Base-by-base conservation (phyloP, 2,329 filamentous ascomycete genomes). In the Drechslerella coelobrocha region DNA sequence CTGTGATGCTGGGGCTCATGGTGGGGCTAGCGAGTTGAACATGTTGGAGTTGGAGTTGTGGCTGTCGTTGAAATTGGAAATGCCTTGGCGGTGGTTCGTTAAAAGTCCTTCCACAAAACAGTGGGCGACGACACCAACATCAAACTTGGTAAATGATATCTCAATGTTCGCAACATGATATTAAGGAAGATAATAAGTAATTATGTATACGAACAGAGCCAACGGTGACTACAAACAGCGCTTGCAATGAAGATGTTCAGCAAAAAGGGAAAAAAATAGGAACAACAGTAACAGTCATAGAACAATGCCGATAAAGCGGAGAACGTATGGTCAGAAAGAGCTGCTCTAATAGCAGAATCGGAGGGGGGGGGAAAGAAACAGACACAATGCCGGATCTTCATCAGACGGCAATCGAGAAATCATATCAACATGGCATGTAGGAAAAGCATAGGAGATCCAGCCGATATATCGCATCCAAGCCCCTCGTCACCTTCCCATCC, bases 1-100 rank as follows among this genome's bases (percentile, higher is more conserved):
- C 23, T 55, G 52, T 55, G 51, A 45, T 2, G 34, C 59, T 34
- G 43, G 54, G 39, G 50, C 23, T 47, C 60, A 59, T 68, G 56
- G 63, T 51, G 48, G 62, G 55, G 54, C 39, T 47, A 48, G 7
- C n/a, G 17, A 23, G 34, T 43, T 3, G 34, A 39, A 39, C 45
- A 47, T 69, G 57, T 52, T 60, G 2, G 45, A 47, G 23, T 41
- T 45, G 39, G 55, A 61, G 23, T 43, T 45, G 21, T 34, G 23
- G n/a, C n/a, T 29, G 45, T 50, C 12, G 26, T 50, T 10, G 45
- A 14, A 19, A 19, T 50, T 10, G 45, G 19, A 24, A 50, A 24
- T 24, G 21, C 45, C 26, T 50, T 29, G 45, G 21, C 45, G 45
- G 21, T 19, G 5, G 23, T 24, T 29, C 26, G 45, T 2, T 19